Evolutionary conservation across 2,329 filamentous ascomycete genomes (phyloP).

Genomic region (Hymenoscyphus scutula): DNA sequence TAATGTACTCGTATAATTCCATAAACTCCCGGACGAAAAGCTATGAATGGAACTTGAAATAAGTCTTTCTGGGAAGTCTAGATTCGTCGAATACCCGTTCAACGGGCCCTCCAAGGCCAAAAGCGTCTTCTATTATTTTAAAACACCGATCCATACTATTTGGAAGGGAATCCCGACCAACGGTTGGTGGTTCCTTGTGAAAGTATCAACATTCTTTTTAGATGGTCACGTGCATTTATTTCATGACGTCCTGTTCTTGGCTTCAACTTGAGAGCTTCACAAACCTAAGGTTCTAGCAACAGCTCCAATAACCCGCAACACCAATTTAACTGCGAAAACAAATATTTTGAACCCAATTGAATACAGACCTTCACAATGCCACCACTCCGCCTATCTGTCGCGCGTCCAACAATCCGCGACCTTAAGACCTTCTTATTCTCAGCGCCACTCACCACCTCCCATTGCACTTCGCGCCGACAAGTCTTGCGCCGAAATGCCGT

Average conservation of each 20-base stretch:
- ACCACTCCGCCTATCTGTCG: slow-evolving; percentile 16
- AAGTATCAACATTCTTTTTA: too few species aligned
- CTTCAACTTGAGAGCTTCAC: neutral
- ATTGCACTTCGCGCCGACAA: neutral
- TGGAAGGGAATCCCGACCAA: too few species aligned
- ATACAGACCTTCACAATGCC: slow-evolving; percentile 19
- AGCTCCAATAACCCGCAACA: neutral
- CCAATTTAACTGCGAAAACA: neutral
- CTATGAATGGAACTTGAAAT: too few species aligned
- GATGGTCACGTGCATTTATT: neutral
- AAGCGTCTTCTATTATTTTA: too few species aligned
- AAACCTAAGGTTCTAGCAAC: neutral
- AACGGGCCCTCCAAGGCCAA: too few species aligned
- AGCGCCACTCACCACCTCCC: slow-evolving; percentile 14
- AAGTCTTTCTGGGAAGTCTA: too few species aligned
- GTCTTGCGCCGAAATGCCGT: neutral
- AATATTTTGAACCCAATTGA: neutral
- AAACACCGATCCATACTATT: too few species aligned
- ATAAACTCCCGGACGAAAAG: too few species aligned
- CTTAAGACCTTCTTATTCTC: slow-evolving; percentile 27
- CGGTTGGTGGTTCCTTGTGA: too few species aligned
- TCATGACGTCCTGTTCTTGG: neutral
- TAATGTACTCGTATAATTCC: too few species aligned
- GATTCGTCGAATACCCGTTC: too few species aligned
- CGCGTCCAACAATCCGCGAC: slow-evolving; percentile 31